phyloP scores from a whole-genome alignment of 371 early-diverging fungal species.

The Rhizopus microsporus region DNA sequence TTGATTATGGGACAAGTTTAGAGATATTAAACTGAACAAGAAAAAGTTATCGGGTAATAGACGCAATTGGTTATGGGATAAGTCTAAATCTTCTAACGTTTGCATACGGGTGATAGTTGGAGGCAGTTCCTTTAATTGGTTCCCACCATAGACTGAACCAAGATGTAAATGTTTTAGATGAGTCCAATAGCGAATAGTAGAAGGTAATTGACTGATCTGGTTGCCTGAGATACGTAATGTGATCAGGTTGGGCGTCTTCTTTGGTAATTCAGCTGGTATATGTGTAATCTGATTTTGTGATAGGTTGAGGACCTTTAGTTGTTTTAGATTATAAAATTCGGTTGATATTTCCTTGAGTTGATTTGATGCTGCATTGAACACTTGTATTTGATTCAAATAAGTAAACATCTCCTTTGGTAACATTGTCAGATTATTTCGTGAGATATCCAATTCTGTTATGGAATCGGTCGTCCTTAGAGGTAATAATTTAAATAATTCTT shows the following conservation, averaged over 20 bases:
- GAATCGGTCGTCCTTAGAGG: slow-evolving; percentile 33
- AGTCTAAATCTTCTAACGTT: slow-evolving; percentile 51
- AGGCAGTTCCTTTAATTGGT: slow-evolving; percentile 48
- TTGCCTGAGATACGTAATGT: slow-evolving; percentile 57
- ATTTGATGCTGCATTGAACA: slow-evolving; percentile 56
- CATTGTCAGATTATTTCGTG: slow-evolving; percentile 46
- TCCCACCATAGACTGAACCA: slow-evolving; percentile 65
- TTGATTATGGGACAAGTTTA: slow-evolving; percentile 56
- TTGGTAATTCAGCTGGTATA: slow-evolving; percentile 49
- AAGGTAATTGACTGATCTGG: slow-evolving; percentile 47
- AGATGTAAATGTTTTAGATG: slow-evolving; percentile 58
- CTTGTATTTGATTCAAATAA: slow-evolving; percentile 37
- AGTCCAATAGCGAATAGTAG: slow-evolving; percentile 38
- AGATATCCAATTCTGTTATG: slow-evolving; percentile 59
- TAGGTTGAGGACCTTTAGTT: slow-evolving; percentile 54
- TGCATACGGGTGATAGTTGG: slow-evolving; percentile 49
- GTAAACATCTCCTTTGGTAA: slow-evolving; percentile 38
- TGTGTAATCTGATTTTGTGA: slow-evolving; percentile 53
- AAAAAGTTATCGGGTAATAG: slow-evolving; percentile 35
- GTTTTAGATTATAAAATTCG: slow-evolving; percentile 42
- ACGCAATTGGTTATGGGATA: slow-evolving; percentile 56
- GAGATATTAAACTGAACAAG: slow-evolving; percentile 31
- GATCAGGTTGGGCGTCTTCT: slow-evolving; percentile 43
- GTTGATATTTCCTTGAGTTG: slow-evolving; percentile 46
- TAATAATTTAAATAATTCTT: slow-evolving; percentile 35